Evolutionary conservation across 768 basidiomycete species (phyloP).

Genomic region (Pleurotus salmoneostramineus): DNA sequence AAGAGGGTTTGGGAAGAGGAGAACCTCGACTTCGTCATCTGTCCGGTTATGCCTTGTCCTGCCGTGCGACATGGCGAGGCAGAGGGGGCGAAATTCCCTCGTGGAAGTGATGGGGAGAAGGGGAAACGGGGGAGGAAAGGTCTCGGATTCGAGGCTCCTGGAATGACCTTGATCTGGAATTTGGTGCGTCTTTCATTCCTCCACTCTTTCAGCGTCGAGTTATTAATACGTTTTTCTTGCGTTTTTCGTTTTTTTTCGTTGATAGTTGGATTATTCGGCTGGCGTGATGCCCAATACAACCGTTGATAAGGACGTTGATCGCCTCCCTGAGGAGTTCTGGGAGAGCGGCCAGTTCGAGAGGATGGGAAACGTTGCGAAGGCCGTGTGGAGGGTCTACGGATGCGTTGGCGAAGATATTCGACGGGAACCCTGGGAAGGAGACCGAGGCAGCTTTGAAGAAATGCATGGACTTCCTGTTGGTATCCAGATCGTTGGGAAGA

Average conservation of each 20-base stretch:
- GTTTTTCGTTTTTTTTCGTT: not conserved
- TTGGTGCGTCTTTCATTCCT: conserved; percentile 36
- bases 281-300: conserved; percentile 59
- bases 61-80: conserved; percentile 52
- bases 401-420: conserved; percentile 23
- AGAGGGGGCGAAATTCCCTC: conserved; percentile 50
- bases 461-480: conserved; percentile 71
- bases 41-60: conserved; percentile 49
- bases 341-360: too few relatives aligned
- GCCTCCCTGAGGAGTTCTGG: conserved; percentile 27
- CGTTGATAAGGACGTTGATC: conserved; percentile 37
- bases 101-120: conserved; percentile 18
- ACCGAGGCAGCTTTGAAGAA: conserved; percentile 47
- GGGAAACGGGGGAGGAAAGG: too few relatives aligned
- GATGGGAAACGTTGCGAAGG: too few relatives aligned
- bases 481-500: conserved; percentile 58
- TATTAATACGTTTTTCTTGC: not conserved
- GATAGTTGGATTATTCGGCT: conserved; percentile 50
- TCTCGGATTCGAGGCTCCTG: conserved; percentile 17
- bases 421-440: conserved; percentile 35
- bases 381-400: not conserved
- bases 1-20: conserved; percentile 26
- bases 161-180: conserved; percentile 67
- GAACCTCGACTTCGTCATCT: conserved; percentile 2
- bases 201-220: not conserved